phyloP scores from a whole-genome alignment of 2,329 filamentous ascomycete genomes.

The Bipolaris gigantea region DNA sequence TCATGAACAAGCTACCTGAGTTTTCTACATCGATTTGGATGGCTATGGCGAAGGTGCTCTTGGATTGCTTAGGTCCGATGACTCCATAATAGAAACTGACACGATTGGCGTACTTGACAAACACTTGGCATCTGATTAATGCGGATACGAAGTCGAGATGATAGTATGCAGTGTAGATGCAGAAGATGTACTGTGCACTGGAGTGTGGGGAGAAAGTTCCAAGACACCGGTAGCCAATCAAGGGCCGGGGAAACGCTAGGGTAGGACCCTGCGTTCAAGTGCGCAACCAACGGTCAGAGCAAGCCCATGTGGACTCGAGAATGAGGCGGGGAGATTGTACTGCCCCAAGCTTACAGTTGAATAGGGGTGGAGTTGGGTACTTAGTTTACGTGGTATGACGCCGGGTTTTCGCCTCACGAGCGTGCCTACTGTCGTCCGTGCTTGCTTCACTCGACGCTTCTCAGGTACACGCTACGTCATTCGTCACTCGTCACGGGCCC shows the following conservation, averaged over 20 bases:
- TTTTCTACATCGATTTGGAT: too few relatives aligned
- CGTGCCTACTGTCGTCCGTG: background rate
- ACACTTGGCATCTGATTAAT: background rate
- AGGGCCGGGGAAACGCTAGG: slow-evolving; percentile 1
- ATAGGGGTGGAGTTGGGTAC: background rate
- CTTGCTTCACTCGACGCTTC: background rate
- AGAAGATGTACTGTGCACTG: background rate
- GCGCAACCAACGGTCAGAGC: slow-evolving; percentile 8
- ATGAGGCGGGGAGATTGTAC: slow-evolving; percentile 5
- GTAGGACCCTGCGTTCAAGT: slow-evolving; percentile 13
- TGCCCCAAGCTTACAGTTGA: background rate
- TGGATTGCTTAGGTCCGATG: too few relatives aligned
- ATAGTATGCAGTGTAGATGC: background rate
- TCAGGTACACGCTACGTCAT: slow-evolving; percentile 15
- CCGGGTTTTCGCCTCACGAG: background rate
- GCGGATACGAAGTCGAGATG: background rate
- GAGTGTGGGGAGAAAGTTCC: background rate
- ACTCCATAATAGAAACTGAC: too few relatives aligned
- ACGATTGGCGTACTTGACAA: background rate
- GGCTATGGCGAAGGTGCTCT: too few relatives aligned
- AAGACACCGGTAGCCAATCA: slow-evolving; percentile 9
- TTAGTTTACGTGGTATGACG: background rate
- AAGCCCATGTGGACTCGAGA: background rate
- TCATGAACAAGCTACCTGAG: too few relatives aligned
- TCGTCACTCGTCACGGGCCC: slow-evolving; percentile 12